Evolutionary conservation across 768 basidiomycete species (phyloP).

Genomic region (Pisolithus orientalis): DNA sequence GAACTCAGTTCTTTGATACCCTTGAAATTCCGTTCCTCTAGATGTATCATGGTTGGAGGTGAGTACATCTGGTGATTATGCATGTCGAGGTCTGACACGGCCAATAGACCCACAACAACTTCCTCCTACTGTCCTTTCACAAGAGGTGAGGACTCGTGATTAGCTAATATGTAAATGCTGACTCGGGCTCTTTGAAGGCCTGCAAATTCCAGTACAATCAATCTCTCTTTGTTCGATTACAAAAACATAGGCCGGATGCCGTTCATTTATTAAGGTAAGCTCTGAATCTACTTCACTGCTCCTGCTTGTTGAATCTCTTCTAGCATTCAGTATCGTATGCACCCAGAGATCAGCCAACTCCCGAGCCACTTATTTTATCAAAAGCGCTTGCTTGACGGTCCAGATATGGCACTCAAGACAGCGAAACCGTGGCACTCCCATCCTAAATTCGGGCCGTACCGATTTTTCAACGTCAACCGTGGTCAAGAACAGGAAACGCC

Average conservation of each 20-base stretch:
- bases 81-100: not conserved
- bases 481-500: conserved; percentile 53
- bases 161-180: conserved; percentile 21
- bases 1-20: conserved; percentile 95
- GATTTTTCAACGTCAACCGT: conserved; percentile 75
- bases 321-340: conserved; percentile 99
- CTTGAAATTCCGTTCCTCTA: conserved; percentile 75
- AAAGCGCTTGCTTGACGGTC: conserved; percentile 76
- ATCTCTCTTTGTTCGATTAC: conserved; percentile 87
- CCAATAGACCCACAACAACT: conserved; percentile 78
- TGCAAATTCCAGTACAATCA: conserved; percentile 75
- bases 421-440: conserved; percentile 79
- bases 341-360: conserved; percentile 87
- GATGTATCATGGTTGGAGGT: conserved; percentile 94
- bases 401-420: conserved; percentile 81
- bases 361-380: conserved; percentile 89
- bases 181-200: conserved; percentile 38
- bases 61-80: conserved; percentile 5
- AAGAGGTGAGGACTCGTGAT: conserved; percentile 36
- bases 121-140: conserved; percentile 85
- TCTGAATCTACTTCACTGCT: not conserved
- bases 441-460: conserved; percentile 75
- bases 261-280: conserved; percentile 85
- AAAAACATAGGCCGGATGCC: conserved; percentile 70
- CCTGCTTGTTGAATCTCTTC: not conserved